Evolutionary conservation across 139 green algal species (phyloP).

Genomic region (Haematococcus sp.): DNA sequence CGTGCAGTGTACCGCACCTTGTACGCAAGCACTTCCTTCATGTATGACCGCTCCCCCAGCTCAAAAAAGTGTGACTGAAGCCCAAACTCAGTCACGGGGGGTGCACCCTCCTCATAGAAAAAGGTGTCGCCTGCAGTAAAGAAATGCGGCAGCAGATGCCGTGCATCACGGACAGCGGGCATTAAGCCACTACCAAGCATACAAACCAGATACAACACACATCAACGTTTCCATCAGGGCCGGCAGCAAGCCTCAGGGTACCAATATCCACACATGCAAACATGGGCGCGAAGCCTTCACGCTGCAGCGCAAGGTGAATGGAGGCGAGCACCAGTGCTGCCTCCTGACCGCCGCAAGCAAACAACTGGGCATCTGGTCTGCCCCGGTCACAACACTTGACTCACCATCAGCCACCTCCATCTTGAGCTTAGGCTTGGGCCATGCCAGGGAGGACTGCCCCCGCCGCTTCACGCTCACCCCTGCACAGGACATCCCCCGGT

Average conservation of each 20-base stretch:
- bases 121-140: not conserved
- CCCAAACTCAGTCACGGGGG: not conserved
- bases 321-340: no score
- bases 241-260: not conserved
- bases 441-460: slow-evolving; percentile 60
- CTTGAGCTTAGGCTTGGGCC: slow-evolving; percentile 84
- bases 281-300: no score
- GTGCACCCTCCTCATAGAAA: not conserved
- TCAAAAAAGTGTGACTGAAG: slow-evolving; percentile 44
- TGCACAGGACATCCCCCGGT: not conserved
- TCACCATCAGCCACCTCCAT: slow-evolving; percentile 26
- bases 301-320: no score
- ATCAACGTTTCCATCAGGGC: not conserved
- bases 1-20: no score
- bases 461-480: slow-evolving; percentile 29
- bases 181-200: not conserved
- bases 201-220: not conserved
- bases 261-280: not conserved
- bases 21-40: slow-evolving; percentile 59
- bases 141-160: not conserved
- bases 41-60: slow-evolving; percentile 80
- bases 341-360: no score
- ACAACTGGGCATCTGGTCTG: no score
- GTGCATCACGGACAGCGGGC: not conserved
- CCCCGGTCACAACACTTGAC: no score